phyloP scores from a whole-genome alignment of 2,329 filamentous ascomycete species.

The Pseudogymnoascus sp. region DNA sequence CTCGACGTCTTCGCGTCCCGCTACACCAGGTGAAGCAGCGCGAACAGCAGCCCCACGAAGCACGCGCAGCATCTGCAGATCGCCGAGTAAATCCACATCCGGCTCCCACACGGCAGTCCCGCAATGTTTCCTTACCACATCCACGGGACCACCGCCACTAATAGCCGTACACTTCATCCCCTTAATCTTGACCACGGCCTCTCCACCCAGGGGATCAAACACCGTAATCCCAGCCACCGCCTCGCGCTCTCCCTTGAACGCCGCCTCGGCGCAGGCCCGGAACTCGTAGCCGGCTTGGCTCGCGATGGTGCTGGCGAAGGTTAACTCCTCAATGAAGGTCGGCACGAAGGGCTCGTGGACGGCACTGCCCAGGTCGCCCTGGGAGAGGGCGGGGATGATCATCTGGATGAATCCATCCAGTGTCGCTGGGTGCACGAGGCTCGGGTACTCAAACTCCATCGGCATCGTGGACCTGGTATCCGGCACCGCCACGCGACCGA shows the following conservation, averaged over 20 bases:
- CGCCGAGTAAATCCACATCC: not conserved
- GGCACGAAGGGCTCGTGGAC: not conserved
- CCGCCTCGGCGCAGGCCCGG: not conserved
- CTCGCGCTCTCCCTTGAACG: not conserved
- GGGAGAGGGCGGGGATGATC: not conserved
- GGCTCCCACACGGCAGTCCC: not conserved
- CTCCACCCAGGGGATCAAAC: not conserved
- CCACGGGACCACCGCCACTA: not conserved
- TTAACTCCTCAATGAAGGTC: not conserved
- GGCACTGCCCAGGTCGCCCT: conserved; percentile 11
- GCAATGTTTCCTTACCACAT: not conserved
- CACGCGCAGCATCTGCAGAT: not conserved
- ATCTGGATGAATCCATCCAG: conserved; percentile 41
- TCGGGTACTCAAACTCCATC: conserved; percentile 35
- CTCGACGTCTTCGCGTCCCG: not conserved
- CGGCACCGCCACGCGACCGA: conserved; percentile 34
- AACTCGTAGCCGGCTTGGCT: not conserved
- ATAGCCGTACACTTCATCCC: not conserved
- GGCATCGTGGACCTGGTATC: conserved; percentile 43
- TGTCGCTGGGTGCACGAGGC: conserved; percentile 41
- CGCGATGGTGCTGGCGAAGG: not conserved
- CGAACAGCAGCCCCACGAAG: not conserved
- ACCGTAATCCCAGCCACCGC: not conserved
- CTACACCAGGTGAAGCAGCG: not conserved
- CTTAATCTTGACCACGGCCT: not conserved